Conservation (phyloP, 768 basidiomycete genomes). For the Gautieria morchelliformis region DNA sequence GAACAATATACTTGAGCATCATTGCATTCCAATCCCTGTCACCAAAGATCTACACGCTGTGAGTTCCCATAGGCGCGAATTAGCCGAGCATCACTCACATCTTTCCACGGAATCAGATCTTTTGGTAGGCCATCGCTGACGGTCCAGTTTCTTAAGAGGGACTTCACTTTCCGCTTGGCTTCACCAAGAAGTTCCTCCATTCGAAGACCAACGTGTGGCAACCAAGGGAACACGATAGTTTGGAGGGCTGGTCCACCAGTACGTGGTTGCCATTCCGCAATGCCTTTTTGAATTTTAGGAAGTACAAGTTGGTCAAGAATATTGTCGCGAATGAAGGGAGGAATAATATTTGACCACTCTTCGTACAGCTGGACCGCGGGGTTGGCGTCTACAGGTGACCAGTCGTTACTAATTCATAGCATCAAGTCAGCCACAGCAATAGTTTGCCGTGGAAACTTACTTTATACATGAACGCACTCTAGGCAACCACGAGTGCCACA, state of each 20-base stretch:
- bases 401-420: constrained; percentile 54
- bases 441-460: constrained; percentile 21
- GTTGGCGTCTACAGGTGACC: constrained; percentile 64
- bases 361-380: constrained; percentile 80
- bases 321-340: constrained; percentile 88
- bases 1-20: constrained; percentile 84
- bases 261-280: constrained; percentile 74
- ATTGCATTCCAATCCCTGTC: constrained; percentile 82
- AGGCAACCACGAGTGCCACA: constrained; percentile 95
- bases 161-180: constrained; percentile 78
- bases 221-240: constrained; percentile 88
- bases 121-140: constrained; percentile 61
- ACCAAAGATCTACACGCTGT: constrained; percentile 53
- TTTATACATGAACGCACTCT: constrained; percentile 90
- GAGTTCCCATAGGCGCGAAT: neutral
- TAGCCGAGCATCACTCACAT: constrained; percentile 36
- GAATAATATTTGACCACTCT: constrained; percentile 80
- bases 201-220: constrained; percentile 77
- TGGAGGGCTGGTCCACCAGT: constrained; percentile 53
- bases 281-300: constrained; percentile 80
- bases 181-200: constrained; percentile 82
- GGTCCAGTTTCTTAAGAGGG: constrained; percentile 65
- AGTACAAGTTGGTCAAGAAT: constrained; percentile 91
- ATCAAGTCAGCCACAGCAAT: neutral
- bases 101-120: constrained; percentile 76